Evolutionary conservation across 1,284 basidiomycete species (phyloP).

Genomic region (Puccinia novopanici): DNA sequence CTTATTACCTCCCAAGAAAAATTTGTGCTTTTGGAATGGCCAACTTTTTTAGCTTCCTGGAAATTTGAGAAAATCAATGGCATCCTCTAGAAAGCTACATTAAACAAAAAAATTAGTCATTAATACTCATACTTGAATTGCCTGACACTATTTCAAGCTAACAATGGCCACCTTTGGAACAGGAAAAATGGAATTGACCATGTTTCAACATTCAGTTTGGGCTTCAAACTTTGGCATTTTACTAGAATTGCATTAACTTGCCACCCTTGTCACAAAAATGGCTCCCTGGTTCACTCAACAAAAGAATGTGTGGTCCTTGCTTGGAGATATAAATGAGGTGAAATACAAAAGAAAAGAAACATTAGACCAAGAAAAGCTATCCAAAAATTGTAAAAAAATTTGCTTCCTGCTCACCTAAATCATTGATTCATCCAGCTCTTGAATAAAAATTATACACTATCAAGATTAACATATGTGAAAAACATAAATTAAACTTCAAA

Average conservation of each 20-base stretch:
- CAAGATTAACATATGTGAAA: too few species aligned
- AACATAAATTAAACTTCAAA: too few species aligned
- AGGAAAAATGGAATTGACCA: constrained; percentile 27
- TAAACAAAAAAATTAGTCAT: constrained; percentile 22
- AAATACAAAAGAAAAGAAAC: background rate
- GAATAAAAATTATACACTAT: background rate
- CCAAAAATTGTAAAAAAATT: constrained; percentile 17
- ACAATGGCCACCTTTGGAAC: too few species aligned
- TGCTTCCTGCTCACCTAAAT: constrained; percentile 22
- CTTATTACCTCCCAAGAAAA: constrained; percentile 27
- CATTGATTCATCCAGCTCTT: background rate
- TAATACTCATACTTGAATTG: too few species aligned
- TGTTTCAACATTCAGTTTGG: constrained; percentile 21
- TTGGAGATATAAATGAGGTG: constrained; percentile 25
- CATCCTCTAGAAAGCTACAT: constrained; percentile 26
- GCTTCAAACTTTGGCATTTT: constrained; percentile 27
- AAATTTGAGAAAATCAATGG: too few species aligned
- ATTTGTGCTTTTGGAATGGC: constrained; percentile 21
- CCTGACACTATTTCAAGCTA: too few species aligned
- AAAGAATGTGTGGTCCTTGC: constrained; percentile 41
- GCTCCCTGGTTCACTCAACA: constrained; percentile 17
- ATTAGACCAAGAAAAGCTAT: background rate
- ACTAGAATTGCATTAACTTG: constrained; percentile 4
- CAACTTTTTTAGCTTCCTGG: too few species aligned
- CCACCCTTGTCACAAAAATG: constrained; percentile 3